phyloP scores from a whole-genome alignment of 2,329 filamentous ascomycete genomes.

The Fusarium illudens region DNA sequence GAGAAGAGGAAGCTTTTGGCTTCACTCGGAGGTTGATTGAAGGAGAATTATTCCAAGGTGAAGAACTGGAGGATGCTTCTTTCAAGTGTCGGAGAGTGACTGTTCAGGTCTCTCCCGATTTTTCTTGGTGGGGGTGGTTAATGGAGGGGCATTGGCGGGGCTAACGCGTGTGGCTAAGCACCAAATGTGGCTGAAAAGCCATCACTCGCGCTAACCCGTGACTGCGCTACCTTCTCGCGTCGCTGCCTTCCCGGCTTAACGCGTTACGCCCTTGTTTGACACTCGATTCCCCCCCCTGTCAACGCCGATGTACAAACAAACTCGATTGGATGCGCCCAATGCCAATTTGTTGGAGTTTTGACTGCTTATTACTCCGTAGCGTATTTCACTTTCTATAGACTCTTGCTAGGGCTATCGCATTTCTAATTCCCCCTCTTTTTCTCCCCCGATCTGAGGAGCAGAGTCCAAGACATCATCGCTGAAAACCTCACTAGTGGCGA shows the following conservation, averaged over 20 bases:
- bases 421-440: slow-evolving; percentile 12
- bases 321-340: slow-evolving; percentile 2
- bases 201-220: slow-evolving; percentile 42
- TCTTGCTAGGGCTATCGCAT: not conserved
- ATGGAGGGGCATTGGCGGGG: slow-evolving; percentile 35
- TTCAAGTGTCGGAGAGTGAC: slow-evolving; percentile 11
- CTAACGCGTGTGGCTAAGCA: not conserved
- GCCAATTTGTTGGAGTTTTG: not conserved
- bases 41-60: not conserved
- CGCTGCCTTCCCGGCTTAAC: slow-evolving; percentile 39
- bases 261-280: slow-evolving; percentile 17
- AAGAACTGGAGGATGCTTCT: not conserved
- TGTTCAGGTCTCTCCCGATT: slow-evolving; percentile 26
- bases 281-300: not conserved
- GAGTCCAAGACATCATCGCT: slow-evolving; percentile 39
- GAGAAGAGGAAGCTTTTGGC: slow-evolving; percentile 40
- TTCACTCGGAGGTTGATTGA: slow-evolving; percentile 29
- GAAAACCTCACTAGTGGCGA: slow-evolving; percentile 12
- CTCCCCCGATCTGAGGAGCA: slow-evolving; percentile 12
- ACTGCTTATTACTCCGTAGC: not conserved
- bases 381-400: not conserved
- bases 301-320: slow-evolving; percentile 12
- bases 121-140: slow-evolving; percentile 35
- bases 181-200: slow-evolving; percentile 22
- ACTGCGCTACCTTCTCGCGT: slow-evolving; percentile 50